Percentiles rank a stretch among this genome's conserved stretches.
phyloP scores from a whole-genome alignment of 148 eudicot species.

The Nepenthes mirabilis region DNA sequence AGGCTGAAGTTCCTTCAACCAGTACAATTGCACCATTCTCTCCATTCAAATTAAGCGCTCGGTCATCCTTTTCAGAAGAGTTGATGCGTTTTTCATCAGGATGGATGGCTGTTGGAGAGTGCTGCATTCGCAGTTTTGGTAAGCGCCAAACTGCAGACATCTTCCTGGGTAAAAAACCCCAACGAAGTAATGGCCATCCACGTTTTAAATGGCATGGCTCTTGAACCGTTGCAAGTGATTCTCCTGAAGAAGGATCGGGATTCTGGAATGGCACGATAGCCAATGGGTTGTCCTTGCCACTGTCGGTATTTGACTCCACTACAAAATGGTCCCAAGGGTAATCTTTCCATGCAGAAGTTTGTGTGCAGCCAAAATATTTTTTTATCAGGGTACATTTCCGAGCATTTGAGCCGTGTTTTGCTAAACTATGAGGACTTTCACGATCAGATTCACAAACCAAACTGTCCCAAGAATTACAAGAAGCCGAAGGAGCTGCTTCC shows the following conservation, averaged over 20 bases:
- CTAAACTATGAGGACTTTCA: conserved; percentile 11
- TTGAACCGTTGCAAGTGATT: conserved; percentile 15
- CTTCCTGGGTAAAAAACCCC: conserved; percentile 20
- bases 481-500: conserved; percentile 15
- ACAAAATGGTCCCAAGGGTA: conserved; percentile 18
- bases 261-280: conserved; percentile 57
- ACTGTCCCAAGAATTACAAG: conserved; percentile 14
- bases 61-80: conserved; percentile 17
- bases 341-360: conserved; percentile 24
- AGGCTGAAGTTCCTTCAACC: conserved; percentile 17
- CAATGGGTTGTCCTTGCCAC: conserved; percentile 27
- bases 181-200: conserved; percentile 58
- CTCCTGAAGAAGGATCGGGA: conserved; percentile 24
- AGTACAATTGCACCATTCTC: conserved; percentile 23
- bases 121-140: conserved; percentile 13
- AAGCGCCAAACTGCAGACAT: conserved; percentile 19
- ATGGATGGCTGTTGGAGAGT: conserved; percentile 21
- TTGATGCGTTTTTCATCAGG: conserved; percentile 24
- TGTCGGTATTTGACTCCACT: conserved; percentile 17
- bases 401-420: conserved; percentile 8
- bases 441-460: conserved; percentile 5
- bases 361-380: conserved; percentile 30
- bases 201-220: conserved; percentile 32
- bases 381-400: conserved; percentile 32
- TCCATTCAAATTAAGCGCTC: conserved; percentile 10